Base-by-base conservation (phyloP, 768 basidiomycete genomes). In the Hericium coralloides region DNA sequence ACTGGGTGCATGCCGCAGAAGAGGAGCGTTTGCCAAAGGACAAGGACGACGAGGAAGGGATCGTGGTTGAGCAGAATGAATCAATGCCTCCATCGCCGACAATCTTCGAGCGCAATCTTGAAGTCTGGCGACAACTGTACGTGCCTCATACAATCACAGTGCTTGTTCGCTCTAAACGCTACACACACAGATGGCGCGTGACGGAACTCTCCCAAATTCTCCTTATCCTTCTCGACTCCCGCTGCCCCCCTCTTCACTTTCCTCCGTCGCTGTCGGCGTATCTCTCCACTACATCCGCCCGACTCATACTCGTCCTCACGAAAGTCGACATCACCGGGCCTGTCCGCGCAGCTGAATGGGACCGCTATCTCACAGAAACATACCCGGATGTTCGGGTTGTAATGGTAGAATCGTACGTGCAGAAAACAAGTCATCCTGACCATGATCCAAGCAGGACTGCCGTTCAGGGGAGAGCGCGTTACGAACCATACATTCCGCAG, bases 91-190 rank as follows among this genome's bases (percentile, higher is more conserved):
- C 73, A 47, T 87, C 89, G 3, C 83, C 87, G 2, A 85, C 87
- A 1, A 85, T 86, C 69, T 97, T 84, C 68, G 94, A 97, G 70
- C 79, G 89, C 43, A 97, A 98, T 68, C 65, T 97, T 48, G 90
- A 97, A 66, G 93, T 97, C 14, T 98, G 94, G 94, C 73, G 95
- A 60, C 95, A 98, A 73, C 72, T 98, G 83, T 91, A 69, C 63
- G 87, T 77, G 17, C 51, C 20, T 26, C 14, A 17, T 55, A 22
- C 17, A 17, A 43, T 49, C 55, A 22, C 4, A 31, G 5, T 15
- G 15, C 31, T 23, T 36, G 51, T 47, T 59, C 20, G 59, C 4
- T 4, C 37, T 52, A 20, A 38, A 23, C 18, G 23, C 55, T 49
- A 43, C 68, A 20, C 59, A 25, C 59, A 59, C 63, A 92, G 89